Conservation (phyloP, 768 basidiomycete species). For the Termitomyces sp. region DNA sequence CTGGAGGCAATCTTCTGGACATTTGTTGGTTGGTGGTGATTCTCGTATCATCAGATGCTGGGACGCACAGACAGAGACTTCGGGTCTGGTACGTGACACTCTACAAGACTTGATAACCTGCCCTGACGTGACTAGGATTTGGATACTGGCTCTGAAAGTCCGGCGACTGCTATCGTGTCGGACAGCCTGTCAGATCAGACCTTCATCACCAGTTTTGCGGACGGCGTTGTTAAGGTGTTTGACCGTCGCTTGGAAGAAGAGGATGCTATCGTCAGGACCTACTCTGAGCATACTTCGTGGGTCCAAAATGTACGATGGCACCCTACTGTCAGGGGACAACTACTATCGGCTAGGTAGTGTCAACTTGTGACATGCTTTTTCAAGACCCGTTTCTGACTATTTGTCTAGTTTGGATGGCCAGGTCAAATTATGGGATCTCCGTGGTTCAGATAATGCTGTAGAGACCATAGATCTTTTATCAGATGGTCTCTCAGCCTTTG, state of each 20-base stretch:
- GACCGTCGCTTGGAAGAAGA: slow-evolving; percentile 87
- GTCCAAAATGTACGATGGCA: slow-evolving; percentile 90
- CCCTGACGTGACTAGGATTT: slow-evolving; percentile 58
- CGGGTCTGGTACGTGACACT: slow-evolving; percentile 55
- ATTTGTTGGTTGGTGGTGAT: slow-evolving; percentile 88
- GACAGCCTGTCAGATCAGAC: slow-evolving; percentile 74
- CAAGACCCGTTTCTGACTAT: not conserved
- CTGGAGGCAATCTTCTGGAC: slow-evolving; percentile 90
- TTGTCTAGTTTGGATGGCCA: slow-evolving; percentile 76
- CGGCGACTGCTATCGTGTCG: slow-evolving; percentile 81
- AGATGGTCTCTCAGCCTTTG: slow-evolving; percentile 78
- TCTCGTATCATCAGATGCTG: slow-evolving; percentile 86
- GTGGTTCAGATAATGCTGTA: slow-evolving; percentile 57
- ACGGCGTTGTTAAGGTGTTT: slow-evolving; percentile 86
- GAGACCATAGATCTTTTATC: slow-evolving; percentile 65
- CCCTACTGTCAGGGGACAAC: slow-evolving; percentile 61
- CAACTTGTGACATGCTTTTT: not conserved
- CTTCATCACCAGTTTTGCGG: slow-evolving; percentile 90
- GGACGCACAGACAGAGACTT: slow-evolving; percentile 91
- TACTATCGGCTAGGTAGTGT: slow-evolving; percentile 83
- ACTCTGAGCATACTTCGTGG: slow-evolving; percentile 79
- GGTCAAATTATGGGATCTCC: slow-evolving; percentile 89
- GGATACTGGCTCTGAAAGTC: slow-evolving; percentile 86
- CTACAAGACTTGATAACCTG: slow-evolving; percentile 1
- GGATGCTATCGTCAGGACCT: slow-evolving; percentile 78